Percentiles rank a stretch among this genome's conserved stretches.
Conservation (phyloP, 257 asterid species). For the Nicotiana undulata region DNA sequence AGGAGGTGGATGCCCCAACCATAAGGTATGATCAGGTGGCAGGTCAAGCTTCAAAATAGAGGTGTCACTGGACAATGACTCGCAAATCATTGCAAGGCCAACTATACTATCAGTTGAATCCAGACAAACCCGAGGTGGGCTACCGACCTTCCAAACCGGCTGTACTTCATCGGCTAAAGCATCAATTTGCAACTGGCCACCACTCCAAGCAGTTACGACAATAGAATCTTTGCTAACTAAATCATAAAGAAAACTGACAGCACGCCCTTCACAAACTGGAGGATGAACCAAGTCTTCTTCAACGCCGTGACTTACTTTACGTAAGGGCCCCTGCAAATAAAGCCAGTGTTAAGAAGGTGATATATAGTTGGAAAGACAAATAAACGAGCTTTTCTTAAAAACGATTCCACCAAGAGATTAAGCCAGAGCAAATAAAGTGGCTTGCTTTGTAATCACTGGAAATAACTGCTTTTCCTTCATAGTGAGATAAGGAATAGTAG, state of each 20-base stretch:
- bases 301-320: slow-evolving; percentile 30
- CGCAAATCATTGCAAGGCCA: slow-evolving; percentile 89
- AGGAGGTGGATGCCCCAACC: slow-evolving; percentile 91
- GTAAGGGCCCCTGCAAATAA: slow-evolving; percentile 65
- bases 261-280: slow-evolving; percentile 59
- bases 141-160: slow-evolving; percentile 64
- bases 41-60: slow-evolving; percentile 37
- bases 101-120: slow-evolving; percentile 48
- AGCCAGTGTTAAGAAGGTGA: background rate
- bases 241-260: slow-evolving; percentile 70
- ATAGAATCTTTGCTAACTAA: slow-evolving; percentile 69
- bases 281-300: slow-evolving; percentile 30
- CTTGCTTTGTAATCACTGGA: background rate
- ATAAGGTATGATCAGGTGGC: slow-evolving; percentile 38
- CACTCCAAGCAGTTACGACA: slow-evolving; percentile 74
- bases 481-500: background rate
- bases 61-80: slow-evolving; percentile 32
- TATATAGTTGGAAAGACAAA: background rate
- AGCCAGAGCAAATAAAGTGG: background rate
- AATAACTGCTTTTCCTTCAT: background rate
- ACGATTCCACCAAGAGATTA: background rate
- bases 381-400: background rate
- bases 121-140: slow-evolving; percentile 61
- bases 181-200: slow-evolving; percentile 74
- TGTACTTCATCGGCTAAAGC: slow-evolving; percentile 94